phyloP scores from a whole-genome alignment of 2,329 filamentous ascomycete genomes.

The Metarhizium humberi region DNA sequence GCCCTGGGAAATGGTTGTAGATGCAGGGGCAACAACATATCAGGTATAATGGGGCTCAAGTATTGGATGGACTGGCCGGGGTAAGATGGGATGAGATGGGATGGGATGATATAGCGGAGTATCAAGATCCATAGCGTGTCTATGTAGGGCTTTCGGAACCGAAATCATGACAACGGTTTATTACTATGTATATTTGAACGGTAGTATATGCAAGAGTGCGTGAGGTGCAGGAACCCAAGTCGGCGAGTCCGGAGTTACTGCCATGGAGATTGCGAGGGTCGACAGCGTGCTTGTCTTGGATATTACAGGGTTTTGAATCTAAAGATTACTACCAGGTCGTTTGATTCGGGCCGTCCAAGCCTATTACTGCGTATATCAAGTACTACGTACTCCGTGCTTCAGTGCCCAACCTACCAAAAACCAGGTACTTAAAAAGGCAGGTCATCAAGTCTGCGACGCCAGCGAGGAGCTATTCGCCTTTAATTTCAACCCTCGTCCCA shows the following conservation, averaged over 20 bases:
- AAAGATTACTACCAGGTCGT: no score
- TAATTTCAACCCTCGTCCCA: no score
- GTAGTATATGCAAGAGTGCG: neutral
- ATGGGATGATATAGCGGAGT: neutral
- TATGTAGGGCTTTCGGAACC: neutral
- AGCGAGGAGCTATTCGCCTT: no score
- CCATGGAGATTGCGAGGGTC: no score
- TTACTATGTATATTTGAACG: neutral
- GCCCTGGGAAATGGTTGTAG: neutral
- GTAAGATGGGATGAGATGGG: neutral
- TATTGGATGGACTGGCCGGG: neutral
- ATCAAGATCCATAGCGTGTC: neutral
- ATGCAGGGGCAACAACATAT: neutral
- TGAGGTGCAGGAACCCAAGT: neutral
- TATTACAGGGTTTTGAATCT: no score
- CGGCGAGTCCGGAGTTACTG: neutral
- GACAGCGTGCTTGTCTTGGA: no score
- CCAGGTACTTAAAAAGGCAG: no score
- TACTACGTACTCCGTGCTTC: no score
- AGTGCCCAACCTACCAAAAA: no score
- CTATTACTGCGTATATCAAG: no score
- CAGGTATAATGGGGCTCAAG: neutral
- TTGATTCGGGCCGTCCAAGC: no score
- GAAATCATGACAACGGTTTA: neutral
- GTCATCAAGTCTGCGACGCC: no score